Conservation (phyloP, 805 yeast species). For the Teunomyces aglyptinius region DNA sequence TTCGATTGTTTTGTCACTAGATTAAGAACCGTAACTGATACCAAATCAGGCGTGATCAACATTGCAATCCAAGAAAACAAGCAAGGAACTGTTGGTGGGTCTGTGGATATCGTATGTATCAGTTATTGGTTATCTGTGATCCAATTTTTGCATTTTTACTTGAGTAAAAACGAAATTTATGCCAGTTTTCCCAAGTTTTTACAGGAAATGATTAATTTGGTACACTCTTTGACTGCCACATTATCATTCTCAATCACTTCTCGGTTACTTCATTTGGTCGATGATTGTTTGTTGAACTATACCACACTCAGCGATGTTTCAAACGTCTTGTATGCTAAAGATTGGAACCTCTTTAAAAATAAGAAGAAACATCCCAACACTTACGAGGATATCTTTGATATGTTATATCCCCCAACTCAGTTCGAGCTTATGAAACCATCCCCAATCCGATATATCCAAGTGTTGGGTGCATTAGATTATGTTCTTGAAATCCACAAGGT, state of each 20-base stretch:
- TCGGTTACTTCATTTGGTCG: conserved; percentile 55
- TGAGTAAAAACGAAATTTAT: conserved; percentile 63
- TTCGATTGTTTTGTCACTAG: conserved; percentile 60
- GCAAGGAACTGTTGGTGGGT: conserved; percentile 21
- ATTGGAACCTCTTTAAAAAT: conserved; percentile 52
- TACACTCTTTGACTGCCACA: conserved; percentile 64
- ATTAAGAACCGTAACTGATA: conserved; percentile 56
- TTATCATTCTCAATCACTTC: conserved; percentile 64
- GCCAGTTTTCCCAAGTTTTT: conserved; percentile 53
- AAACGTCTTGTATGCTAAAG: conserved; percentile 70
- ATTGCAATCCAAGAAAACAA: conserved; percentile 28
- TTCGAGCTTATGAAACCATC: conserved; percentile 82
- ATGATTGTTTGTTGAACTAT: conserved; percentile 69
- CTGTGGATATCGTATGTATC: conserved; percentile 65
- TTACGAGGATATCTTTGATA: conserved; percentile 71
- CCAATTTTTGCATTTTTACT: conserved; percentile 73
- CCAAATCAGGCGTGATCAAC: conserved; percentile 58
- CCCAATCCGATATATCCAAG: conserved; percentile 80
- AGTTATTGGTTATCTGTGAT: conserved; percentile 88
- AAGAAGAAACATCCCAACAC: conserved; percentile 46
- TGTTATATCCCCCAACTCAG: conserved; percentile 82
- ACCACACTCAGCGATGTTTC: conserved; percentile 81
- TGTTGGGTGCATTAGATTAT: conserved; percentile 83
- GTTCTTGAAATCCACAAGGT: conserved; percentile 80
- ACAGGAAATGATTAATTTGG: conserved; percentile 54